phyloP scores from a whole-genome alignment of 768 basidiomycete species.

The Scleroderma citrinum region DNA sequence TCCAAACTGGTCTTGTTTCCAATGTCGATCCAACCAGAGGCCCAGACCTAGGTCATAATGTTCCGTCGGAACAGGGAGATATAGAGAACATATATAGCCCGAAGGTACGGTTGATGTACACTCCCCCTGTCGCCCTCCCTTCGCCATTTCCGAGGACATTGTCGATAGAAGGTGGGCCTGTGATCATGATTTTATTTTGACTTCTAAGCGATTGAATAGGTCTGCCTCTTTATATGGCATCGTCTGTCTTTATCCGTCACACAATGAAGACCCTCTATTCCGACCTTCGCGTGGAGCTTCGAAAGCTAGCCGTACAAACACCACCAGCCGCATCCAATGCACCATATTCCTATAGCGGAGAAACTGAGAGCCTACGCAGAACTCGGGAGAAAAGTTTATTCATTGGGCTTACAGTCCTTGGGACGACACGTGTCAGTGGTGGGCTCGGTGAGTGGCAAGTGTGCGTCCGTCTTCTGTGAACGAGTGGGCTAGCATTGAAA shows the following conservation, averaged over 20 bases:
- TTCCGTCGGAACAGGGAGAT: slow-evolving; percentile 24
- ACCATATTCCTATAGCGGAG: not conserved
- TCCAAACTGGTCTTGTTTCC: slow-evolving; percentile 57
- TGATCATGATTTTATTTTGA: not conserved
- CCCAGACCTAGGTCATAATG: slow-evolving; percentile 23
- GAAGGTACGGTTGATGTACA: slow-evolving; percentile 57
- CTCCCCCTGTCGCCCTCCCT: slow-evolving; percentile 60
- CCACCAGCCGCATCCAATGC: slow-evolving; percentile 1
- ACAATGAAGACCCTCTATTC: slow-evolving; percentile 73
- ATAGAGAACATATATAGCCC: slow-evolving; percentile 56
- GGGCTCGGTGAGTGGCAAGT: slow-evolving; percentile 65
- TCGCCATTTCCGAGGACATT: slow-evolving; percentile 65
- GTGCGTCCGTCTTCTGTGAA: slow-evolving; percentile 34
- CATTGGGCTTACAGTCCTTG: slow-evolving; percentile 50
- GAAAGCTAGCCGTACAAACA: slow-evolving; percentile 36
- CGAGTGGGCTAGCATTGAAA: not conserved
- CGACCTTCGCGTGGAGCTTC: slow-evolving; percentile 52
- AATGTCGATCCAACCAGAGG: slow-evolving; percentile 43
- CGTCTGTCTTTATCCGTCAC: slow-evolving; percentile 62
- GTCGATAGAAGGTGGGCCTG: slow-evolving; percentile 59
- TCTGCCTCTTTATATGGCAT: slow-evolving; percentile 65
- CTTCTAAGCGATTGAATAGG: slow-evolving; percentile 36
- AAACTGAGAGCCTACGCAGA: not conserved
- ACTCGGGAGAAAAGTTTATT: slow-evolving; percentile 53
- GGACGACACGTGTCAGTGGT: slow-evolving; percentile 59